These are phyloP conservation scores for Acanthamoeba culbertsoni DNA, from an alignment of 208 protist genomes.

Conservation along the genomic window DNA sequence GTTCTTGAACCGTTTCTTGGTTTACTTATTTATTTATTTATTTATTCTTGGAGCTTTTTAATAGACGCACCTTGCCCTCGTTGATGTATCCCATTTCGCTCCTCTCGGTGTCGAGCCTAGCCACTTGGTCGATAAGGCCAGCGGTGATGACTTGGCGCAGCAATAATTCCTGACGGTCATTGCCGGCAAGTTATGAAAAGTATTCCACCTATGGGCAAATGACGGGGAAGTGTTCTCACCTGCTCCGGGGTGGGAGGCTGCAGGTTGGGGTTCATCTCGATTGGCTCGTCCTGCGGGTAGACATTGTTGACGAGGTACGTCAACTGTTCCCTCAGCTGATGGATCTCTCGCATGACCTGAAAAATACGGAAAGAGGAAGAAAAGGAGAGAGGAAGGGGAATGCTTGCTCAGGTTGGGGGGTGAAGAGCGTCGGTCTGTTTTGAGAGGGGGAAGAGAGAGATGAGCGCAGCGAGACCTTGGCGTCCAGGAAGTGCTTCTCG, in stretches of 20 bases:
- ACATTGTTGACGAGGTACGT: constrained; percentile 24
- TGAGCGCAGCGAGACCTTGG: not conserved
- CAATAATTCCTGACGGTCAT: constrained; percentile 27
- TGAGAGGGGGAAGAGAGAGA: not conserved
- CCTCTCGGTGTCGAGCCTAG: not conserved
- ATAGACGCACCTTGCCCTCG: not conserved
- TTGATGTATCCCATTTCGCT: constrained; percentile 25
- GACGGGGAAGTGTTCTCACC: not conserved
- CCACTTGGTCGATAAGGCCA: constrained; percentile 36
- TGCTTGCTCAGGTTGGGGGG: not conserved
- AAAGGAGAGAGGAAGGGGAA: not conserved
- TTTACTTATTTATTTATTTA: too few relatives aligned
- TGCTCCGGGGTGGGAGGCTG: constrained; percentile 14
- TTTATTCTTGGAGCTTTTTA: too few relatives aligned
- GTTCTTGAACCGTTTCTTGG: too few relatives aligned
- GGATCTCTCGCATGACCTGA: constrained; percentile 57
- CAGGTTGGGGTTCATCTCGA: constrained; percentile 8
- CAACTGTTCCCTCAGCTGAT: constrained; percentile 48
- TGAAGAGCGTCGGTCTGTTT: not conserved
- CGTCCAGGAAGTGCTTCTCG: constrained; percentile 48
- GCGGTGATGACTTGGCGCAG: constrained; percentile 54
- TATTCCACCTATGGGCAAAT: not conserved
- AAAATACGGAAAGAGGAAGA: not conserved
- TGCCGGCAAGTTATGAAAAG: not conserved
- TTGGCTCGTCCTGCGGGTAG: not conserved